phyloP scores from a whole-genome alignment of 129 eudicot genomes.

The Sambucus nigra region DNA sequence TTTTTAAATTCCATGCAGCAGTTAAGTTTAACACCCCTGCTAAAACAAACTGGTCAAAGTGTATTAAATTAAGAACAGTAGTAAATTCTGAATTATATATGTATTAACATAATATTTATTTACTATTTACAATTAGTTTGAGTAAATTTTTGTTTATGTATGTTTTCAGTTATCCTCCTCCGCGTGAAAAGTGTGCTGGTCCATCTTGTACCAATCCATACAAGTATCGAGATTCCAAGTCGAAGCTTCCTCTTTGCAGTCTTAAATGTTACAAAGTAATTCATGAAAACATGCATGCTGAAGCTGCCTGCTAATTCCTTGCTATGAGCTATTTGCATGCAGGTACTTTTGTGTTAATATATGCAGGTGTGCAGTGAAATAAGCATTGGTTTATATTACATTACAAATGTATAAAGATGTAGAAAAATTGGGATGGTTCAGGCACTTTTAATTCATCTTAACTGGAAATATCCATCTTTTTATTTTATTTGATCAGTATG shows the following conservation, averaged over 20 bases:
- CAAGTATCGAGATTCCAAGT: constrained; percentile 82
- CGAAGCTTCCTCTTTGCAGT: constrained; percentile 91
- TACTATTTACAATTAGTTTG: constrained; percentile 14
- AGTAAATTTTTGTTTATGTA: constrained; percentile 5
- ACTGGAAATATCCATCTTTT: background rate
- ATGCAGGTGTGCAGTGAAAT: background rate
- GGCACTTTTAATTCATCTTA: background rate
- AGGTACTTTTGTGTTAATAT: constrained; percentile 5
- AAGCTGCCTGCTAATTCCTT: constrained; percentile 22
- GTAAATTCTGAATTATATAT: too few species aligned
- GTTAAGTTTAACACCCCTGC: too few species aligned
- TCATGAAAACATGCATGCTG: constrained; percentile 32
- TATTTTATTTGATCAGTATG: too few species aligned
- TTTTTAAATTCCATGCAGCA: too few species aligned
- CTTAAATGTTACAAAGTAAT: constrained; percentile 93
- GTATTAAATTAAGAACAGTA: too few species aligned
- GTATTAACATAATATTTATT: too few species aligned
- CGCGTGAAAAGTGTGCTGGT: constrained; percentile 91
- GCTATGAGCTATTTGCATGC: background rate
- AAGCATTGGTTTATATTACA: background rate
- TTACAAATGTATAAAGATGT: background rate
- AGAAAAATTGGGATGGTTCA: background rate
- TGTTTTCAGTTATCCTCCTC: constrained; percentile 73
- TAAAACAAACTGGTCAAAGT: too few species aligned
- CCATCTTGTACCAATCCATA: constrained; percentile 77